Conservation (phyloP, 306 rosid species). For the Vigna trinervia region DNA sequence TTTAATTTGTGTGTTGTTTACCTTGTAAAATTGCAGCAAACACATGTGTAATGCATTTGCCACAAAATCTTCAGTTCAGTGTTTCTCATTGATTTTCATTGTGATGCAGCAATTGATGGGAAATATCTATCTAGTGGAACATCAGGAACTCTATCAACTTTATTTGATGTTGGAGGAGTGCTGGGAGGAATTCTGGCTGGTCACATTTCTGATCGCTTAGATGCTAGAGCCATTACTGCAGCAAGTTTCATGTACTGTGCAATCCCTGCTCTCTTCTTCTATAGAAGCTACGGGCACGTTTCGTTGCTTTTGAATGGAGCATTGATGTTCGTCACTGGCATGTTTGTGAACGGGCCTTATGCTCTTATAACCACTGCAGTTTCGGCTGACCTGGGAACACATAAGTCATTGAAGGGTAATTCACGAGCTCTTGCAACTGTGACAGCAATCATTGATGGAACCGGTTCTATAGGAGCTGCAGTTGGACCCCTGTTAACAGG, state of each 20-base stretch:
- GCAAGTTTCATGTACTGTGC: slow-evolving; percentile 99
- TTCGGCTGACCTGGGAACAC: slow-evolving; percentile 98
- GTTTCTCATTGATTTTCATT: slow-evolving; percentile 41
- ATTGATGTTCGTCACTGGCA: slow-evolving; percentile 86
- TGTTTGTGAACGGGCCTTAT: slow-evolving; percentile 97
- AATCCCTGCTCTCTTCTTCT: slow-evolving; percentile 90
- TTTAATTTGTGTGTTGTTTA: neutral
- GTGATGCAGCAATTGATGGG: slow-evolving; percentile 88
- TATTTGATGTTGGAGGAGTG: slow-evolving; percentile 96
- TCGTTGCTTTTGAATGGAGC: slow-evolving; percentile 64
- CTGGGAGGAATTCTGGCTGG: slow-evolving; percentile 97
- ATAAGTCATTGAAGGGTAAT: slow-evolving; percentile 79
- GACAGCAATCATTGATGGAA: slow-evolving; percentile 94
- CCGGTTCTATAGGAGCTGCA: slow-evolving; percentile 98
- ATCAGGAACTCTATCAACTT: slow-evolving; percentile 82
- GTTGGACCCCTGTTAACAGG: slow-evolving; percentile 92
- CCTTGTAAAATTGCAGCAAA: slow-evolving; percentile 11
- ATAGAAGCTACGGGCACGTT: slow-evolving; percentile 72
- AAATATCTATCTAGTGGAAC: slow-evolving; percentile 74
- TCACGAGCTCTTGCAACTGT: slow-evolving; percentile 96
- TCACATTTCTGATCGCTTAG: slow-evolving; percentile 83
- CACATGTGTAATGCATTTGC: neutral
- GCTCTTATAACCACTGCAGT: slow-evolving; percentile 98
- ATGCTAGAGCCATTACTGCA: slow-evolving; percentile 96
- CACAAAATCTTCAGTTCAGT: slow-evolving; percentile 17